Conservation (phyloP, 2,329 filamentous ascomycete genomes). For the Cytospora chrysosperma region DNA sequence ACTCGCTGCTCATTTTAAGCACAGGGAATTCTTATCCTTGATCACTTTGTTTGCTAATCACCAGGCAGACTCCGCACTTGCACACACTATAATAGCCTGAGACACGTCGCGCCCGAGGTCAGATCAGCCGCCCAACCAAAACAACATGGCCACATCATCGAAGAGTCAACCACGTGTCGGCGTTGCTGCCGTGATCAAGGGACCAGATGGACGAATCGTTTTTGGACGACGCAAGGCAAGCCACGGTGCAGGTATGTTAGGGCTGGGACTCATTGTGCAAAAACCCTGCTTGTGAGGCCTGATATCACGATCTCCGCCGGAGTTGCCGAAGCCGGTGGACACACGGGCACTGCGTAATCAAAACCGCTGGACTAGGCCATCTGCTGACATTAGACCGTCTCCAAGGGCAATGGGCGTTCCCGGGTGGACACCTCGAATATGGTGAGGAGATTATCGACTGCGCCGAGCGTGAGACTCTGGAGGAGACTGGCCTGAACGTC, state of each 20-base stretch:
- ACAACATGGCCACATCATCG: constrained; percentile 27
- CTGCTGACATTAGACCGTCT: neutral
- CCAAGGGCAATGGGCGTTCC: constrained; percentile 55
- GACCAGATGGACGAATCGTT: constrained; percentile 44
- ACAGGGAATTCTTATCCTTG: neutral
- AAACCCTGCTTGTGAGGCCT: too few relatives aligned
- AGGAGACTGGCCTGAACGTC: constrained; percentile 67
- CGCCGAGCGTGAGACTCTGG: constrained; percentile 64
- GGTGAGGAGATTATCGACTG: constrained; percentile 63
- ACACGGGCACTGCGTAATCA: neutral
- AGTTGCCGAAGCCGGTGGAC: constrained; percentile 3
- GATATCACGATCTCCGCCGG: neutral
- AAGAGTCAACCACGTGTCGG: constrained; percentile 43
- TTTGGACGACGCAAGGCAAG: constrained; percentile 48
- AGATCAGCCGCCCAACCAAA: neutral
- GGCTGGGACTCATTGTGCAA: too few relatives aligned
- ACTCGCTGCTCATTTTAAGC: neutral
- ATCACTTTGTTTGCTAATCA: neutral
- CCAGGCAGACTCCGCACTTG: neutral
- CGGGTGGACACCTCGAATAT: constrained; percentile 74
- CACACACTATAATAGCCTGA: neutral
- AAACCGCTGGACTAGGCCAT: neutral
- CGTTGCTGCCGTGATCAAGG: constrained; percentile 46
- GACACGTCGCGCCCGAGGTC: neutral
- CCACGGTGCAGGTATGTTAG: constrained; percentile 47